Base-by-base conservation (phyloP, 225 moss, liverwort and hornwort genomes). In the Marchantia paleacea region DNA sequence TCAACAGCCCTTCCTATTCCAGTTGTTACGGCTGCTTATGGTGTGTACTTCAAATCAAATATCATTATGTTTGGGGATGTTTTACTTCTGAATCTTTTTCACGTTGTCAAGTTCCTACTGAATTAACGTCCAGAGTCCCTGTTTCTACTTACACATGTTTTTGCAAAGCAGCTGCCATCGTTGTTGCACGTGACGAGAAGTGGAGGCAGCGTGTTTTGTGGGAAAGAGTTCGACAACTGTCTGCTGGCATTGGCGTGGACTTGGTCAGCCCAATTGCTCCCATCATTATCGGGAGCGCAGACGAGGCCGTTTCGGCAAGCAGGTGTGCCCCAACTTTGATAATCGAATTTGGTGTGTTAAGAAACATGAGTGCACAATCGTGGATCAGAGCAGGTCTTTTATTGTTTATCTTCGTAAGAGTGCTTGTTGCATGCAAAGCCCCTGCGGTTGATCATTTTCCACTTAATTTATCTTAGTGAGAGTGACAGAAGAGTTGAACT, bases 1-100 rank as follows among this genome's bases (percentile, higher is more conserved):
- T 94, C 95, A 58, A 95, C 95, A 71, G 92, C 95, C 64, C 92
- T 99, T 80, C 94, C 99, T 55, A 84, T 95, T 76, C 99, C 99
- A 84, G 88, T 92, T 47, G 99, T 99, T 78, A 92, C 95, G 86
- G 99, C 94, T 86, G 99, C 99, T 52, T 86, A 89, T 85, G 95
- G 97, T 95, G 39, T 60, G 47, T 15, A 54, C 55, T 74, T 54
- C 50, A 12, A 16, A 50, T 51, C 48, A 16, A 58, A 58, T 18
- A 22, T 20, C 28, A 12, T 12, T 55, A 25, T 6, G 13, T 3
- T 16, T 55, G 22, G 51, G 25, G 52, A 54, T 57, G 39, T 39
- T 39, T 39, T 39, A n/a, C 18, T 72, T 7, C 49, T 48, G 70
- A 48, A 39, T 39, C 3, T 39, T 39, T 39, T 39, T 39, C 2